Evolutionary conservation across 768 basidiomycete species (phyloP).

Genomic region (Brasilioporus rufonigricans): DNA sequence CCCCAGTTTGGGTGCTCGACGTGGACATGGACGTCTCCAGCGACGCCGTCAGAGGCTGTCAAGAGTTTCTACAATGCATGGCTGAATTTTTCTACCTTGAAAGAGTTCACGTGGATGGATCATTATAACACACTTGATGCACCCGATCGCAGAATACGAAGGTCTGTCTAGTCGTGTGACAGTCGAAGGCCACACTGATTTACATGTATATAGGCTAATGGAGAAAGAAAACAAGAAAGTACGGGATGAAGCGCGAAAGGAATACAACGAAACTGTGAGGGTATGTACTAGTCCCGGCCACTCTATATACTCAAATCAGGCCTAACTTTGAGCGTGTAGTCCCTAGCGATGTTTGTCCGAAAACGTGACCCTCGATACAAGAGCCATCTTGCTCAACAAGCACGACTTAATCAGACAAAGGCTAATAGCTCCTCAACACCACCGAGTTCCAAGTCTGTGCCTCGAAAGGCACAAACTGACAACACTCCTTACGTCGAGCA

Average conservation of each 20-base stretch:
- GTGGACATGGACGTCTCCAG: slow-evolving; percentile 64
- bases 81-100: slow-evolving; percentile 82
- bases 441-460: slow-evolving; percentile 22
- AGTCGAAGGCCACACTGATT: not conserved
- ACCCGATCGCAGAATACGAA: slow-evolving; percentile 79
- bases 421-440: slow-evolving; percentile 30
- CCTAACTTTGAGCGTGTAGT: slow-evolving; percentile 39
- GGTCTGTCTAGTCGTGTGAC: slow-evolving; percentile 40
- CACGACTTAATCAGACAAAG: slow-evolving; percentile 37
- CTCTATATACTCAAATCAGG: not conserved
- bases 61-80: slow-evolving; percentile 82
- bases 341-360: slow-evolving; percentile 69
- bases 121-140: slow-evolving; percentile 82
- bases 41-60: slow-evolving; percentile 48
- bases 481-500: slow-evolving; percentile 69
- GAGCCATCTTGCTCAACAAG: slow-evolving; percentile 49
- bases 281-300: slow-evolving; percentile 43
- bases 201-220: slow-evolving; percentile 58
- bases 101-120: slow-evolving; percentile 88
- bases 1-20: slow-evolving; percentile 82
- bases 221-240: slow-evolving; percentile 95
- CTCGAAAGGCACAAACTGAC: slow-evolving; percentile 23
- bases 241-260: slow-evolving; percentile 80
- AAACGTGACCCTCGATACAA: slow-evolving; percentile 92
- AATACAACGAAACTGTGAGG: slow-evolving; percentile 90